Conservation (phyloP, 2,329 filamentous ascomycete species). For the Pestalotiopsis sp. region DNA sequence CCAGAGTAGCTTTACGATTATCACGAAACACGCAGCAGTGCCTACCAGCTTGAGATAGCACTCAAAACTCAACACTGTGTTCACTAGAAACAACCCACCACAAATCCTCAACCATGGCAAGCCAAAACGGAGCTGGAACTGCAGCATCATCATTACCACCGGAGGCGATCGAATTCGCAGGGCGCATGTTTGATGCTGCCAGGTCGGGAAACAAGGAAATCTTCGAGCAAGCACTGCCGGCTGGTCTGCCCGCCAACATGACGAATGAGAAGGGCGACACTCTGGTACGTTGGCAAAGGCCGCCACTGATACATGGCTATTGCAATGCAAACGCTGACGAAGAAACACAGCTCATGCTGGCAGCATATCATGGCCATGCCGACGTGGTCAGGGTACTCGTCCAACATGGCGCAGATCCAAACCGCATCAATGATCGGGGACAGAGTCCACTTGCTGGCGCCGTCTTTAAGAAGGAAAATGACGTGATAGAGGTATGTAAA, state of each 20-base stretch:
- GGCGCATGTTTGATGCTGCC: slow-evolving; percentile 68
- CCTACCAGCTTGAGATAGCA: background rate
- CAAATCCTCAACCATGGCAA: slow-evolving; percentile 21
- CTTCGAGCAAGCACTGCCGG: slow-evolving; percentile 65
- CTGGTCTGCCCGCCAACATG: slow-evolving; percentile 69
- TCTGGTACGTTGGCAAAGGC: slow-evolving; percentile 47
- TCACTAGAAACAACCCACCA: background rate
- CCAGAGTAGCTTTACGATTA: too few species aligned
- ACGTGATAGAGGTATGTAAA: slow-evolving; percentile 57
- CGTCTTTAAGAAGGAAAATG: slow-evolving; percentile 71
- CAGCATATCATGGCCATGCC: slow-evolving; percentile 69
- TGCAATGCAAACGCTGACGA: background rate
- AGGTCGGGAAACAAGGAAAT: slow-evolving; percentile 58
- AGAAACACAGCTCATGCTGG: slow-evolving; percentile 64
- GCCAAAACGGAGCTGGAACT: slow-evolving; percentile 12
- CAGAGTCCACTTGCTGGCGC: slow-evolving; percentile 73
- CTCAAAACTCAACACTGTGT: background rate
- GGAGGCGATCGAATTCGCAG: slow-evolving; percentile 67
- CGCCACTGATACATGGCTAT: background rate
- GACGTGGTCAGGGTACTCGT: slow-evolving; percentile 63
- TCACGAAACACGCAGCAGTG: too few species aligned
- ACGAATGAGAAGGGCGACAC: slow-evolving; percentile 76
- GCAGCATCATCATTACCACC: slow-evolving; percentile 50
- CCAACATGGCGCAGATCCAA: slow-evolving; percentile 65
- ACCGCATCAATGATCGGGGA: slow-evolving; percentile 67